Evolutionary conservation across 2,329 filamentous ascomycete species (phyloP).

Genomic region (Orbilia ellipsospora): DNA sequence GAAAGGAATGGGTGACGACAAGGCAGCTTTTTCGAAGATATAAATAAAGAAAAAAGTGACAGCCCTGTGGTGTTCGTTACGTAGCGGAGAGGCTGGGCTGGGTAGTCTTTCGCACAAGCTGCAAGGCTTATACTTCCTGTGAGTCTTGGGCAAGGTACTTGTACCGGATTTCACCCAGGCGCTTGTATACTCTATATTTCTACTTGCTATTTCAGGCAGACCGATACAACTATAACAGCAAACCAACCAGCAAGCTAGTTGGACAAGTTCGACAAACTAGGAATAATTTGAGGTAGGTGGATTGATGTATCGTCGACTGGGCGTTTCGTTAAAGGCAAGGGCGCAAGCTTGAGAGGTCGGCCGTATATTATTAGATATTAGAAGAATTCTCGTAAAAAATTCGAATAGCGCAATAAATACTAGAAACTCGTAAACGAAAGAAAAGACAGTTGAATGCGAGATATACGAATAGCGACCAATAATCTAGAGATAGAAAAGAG

Average conservation of each 20-base stretch:
- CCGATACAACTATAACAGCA: slow-evolving; percentile 5
- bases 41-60: slow-evolving; percentile 10
- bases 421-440: background rate
- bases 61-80: background rate
- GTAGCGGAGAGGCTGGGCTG: background rate
- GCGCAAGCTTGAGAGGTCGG: background rate
- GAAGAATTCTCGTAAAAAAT: background rate
- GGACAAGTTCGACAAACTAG: background rate
- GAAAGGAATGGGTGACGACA: background rate
- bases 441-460: background rate
- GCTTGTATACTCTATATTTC: background rate
- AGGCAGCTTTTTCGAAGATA: slow-evolving; percentile 6
- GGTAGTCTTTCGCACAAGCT: background rate
- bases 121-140: slow-evolving; percentile 38
- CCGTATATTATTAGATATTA: slow-evolving; percentile 1
- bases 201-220: slow-evolving; percentile 40
- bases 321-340: background rate
- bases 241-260: slow-evolving; percentile 9
- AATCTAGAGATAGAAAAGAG: slow-evolving; percentile 1
- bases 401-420: background rate
- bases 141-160: slow-evolving; percentile 6
- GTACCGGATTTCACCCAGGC: slow-evolving; percentile 9
- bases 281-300: background rate
- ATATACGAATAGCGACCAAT: slow-evolving; percentile 6
- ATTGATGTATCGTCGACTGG: background rate